Evolutionary conservation across 2,329 filamentous ascomycete species (phyloP), one percentile per base, ranked within the genome.

Genomic region (Pseudogymnoascus sp.): DNA sequence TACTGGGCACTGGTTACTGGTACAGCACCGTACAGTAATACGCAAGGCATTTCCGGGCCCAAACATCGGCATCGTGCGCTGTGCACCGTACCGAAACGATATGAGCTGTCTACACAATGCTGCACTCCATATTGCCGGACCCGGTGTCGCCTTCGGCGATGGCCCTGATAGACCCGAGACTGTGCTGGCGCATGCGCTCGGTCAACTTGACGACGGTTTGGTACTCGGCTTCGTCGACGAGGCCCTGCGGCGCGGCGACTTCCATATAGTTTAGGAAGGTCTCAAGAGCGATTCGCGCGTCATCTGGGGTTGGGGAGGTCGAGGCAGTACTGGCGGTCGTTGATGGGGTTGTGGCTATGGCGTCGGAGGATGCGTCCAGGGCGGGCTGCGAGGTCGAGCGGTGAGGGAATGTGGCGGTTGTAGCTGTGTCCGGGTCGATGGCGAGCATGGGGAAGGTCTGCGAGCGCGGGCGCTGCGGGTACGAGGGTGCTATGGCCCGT

Each of bases 401-500:
- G 8, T 31, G 45, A 25, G 45, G 45, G n/a, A 52, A 52, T 14
- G 45, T 52, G 16, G 66, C 71, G 11, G 33, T 59, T 38, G 33
- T 40, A n/a, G 55, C 55, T 14, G 37, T 35, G 9, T 40, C 37
- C 31, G 83, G 79, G 67, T 87, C 79, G 49, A 88, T 79, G 55
- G 85, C 86, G 43, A 91, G 78, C 49, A 88, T 86, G 1, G 92
- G 91, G 66, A 96, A 92, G 0, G 91, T 96, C 74, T 96, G 91
- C 73, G 90, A 95, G 70, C 91, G 83, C n/a, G 90, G 90, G 62
- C 91, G 83, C 69, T 89, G 88, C 5, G 12, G 55, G 67, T 88
- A 86, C 69, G 84, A 85, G 25, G 69, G 69, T 40, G 76, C 78
- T 61, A 78, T 77, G 37, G 79, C 77, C 63, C 78, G 79, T 25